Conservation (phyloP, 108 stramenopile genomes). For the Cylindrotheca fusiformis region DNA sequence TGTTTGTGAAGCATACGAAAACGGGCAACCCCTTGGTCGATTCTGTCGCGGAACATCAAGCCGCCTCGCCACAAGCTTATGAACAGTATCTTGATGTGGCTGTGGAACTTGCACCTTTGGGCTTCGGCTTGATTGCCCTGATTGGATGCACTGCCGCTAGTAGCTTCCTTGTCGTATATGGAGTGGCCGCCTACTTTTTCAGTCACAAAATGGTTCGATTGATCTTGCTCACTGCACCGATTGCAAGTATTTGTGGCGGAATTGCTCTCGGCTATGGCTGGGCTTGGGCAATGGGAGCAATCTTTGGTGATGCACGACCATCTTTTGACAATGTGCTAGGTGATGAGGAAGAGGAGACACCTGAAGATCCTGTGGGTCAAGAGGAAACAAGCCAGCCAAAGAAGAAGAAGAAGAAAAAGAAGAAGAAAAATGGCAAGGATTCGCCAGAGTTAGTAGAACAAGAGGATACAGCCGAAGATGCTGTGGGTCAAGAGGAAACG, state of each 20-base stretch:
- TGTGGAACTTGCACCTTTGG: conserved; percentile 83
- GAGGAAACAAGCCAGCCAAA: conserved; percentile 3
- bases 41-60: conserved; percentile 97
- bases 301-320: conserved; percentile 28
- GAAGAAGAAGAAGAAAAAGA: conserved; percentile 12
- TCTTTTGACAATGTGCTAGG: conserved; percentile 13
- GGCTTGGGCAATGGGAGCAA: conserved; percentile 30
- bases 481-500: not conserved
- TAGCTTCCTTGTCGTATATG: conserved; percentile 91
- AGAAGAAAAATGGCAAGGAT: conserved; percentile 40
- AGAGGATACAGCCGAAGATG: conserved; percentile 11
- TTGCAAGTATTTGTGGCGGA: conserved; percentile 89
- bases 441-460: too few relatives aligned
- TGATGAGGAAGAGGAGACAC: conserved; percentile 15
- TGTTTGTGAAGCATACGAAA: conserved; percentile 93
- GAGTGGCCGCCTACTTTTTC: conserved; percentile 93
- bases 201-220: conserved; percentile 96
- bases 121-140: conserved; percentile 78
- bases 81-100: conserved; percentile 86
- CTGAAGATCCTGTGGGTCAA: not conserved
- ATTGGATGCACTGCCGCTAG: conserved; percentile 72
- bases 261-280: conserved; percentile 68
- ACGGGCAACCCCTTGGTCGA: conserved; percentile 94
- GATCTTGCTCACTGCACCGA: conserved; percentile 93
- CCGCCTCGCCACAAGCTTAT: conserved; percentile 88